phyloP scores from a whole-genome alignment of 164 flowering plant genomes.

The Malania oleifera region DNA sequence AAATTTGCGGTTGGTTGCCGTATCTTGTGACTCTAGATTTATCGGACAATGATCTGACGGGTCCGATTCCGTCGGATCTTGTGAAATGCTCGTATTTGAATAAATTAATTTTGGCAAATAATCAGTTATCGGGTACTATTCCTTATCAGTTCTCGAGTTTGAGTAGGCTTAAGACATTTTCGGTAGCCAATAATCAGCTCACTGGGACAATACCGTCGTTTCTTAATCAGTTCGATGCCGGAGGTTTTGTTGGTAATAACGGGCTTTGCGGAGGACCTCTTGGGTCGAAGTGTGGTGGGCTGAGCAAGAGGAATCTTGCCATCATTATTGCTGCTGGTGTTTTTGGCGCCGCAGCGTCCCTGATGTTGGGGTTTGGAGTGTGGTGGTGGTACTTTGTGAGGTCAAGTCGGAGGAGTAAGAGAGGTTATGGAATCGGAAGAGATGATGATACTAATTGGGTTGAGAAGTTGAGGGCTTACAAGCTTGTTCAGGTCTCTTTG shows the following conservation, averaged over 20 bases:
- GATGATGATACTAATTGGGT: slow-evolving; percentile 34
- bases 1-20: slow-evolving; percentile 53
- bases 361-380: slow-evolving; percentile 52
- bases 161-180: slow-evolving; percentile 39
- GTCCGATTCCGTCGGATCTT: slow-evolving; percentile 43
- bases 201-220: slow-evolving; percentile 40
- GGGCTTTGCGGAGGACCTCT: slow-evolving; percentile 65
- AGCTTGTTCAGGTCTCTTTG: slow-evolving; percentile 48
- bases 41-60: slow-evolving; percentile 38
- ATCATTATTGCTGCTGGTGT: slow-evolving; percentile 70
- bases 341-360: slow-evolving; percentile 51
- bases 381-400: slow-evolving; percentile 62
- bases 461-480: slow-evolving; percentile 35
- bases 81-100: slow-evolving; percentile 42
- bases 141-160: slow-evolving; percentile 36
- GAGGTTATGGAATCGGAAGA: slow-evolving; percentile 15
- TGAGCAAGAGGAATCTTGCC: slow-evolving; percentile 49
- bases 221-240: slow-evolving; percentile 17
- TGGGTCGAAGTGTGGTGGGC: slow-evolving; percentile 51
- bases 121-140: slow-evolving; percentile 41
- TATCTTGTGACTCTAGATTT: slow-evolving; percentile 42
- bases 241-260: slow-evolving; percentile 44
- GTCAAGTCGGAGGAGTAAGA: slow-evolving; percentile 19
- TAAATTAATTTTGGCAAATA: slow-evolving; percentile 29
- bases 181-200: slow-evolving; percentile 47